phyloP scores from a whole-genome alignment of 2,329 filamentous ascomycete genomes.

The Colletotrichum sublineola region DNA sequence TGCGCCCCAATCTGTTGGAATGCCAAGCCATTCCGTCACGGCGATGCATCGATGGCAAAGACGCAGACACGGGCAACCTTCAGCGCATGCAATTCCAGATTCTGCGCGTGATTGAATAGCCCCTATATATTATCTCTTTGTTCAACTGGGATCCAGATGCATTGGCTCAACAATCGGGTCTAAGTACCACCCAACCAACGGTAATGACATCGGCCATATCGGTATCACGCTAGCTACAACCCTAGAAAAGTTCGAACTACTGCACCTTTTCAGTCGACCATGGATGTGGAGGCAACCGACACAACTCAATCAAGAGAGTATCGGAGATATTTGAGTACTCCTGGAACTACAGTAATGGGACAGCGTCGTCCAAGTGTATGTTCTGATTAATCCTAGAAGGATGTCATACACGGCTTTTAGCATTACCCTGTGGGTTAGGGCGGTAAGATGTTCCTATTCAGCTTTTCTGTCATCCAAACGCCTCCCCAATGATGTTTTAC shows the following conservation, averaged over 20 bases:
- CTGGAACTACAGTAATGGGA: background rate
- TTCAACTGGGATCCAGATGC: background rate
- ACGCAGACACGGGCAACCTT: background rate
- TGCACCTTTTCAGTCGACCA: background rate
- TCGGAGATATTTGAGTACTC: no score
- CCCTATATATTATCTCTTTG: background rate
- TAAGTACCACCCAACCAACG: background rate
- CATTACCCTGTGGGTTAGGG: background rate
- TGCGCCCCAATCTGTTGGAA: background rate
- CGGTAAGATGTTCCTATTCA: background rate
- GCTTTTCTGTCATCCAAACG: background rate
- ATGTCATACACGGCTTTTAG: background rate
- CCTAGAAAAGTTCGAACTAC: conserved; percentile 2
- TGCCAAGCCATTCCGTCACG: conserved; percentile 26
- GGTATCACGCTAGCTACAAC: background rate
- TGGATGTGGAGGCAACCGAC: background rate
- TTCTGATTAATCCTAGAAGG: background rate
- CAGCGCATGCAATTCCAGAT: background rate
- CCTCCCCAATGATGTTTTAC: background rate
- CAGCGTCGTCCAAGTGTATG: background rate
- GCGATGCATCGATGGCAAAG: background rate
- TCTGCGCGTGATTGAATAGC: conserved; percentile 6
- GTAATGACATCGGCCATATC: background rate
- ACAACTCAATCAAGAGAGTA: background rate
- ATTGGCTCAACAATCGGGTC: background rate